Conservation (phyloP, 2,329 filamentous ascomycete species). For the Colletotrichum melonis region DNA sequence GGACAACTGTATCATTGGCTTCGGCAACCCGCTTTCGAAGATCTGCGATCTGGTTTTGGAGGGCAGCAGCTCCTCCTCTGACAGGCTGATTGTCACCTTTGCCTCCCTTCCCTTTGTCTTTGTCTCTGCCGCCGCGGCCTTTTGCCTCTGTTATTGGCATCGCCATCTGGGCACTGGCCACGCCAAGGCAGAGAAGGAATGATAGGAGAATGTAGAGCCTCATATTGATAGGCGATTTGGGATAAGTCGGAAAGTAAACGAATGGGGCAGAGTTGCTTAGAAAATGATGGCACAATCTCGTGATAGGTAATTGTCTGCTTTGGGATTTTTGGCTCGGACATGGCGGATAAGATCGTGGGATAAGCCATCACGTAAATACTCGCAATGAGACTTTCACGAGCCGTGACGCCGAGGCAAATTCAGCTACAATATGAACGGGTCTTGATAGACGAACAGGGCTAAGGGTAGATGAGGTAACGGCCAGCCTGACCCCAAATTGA, state of each 20-base stretch:
- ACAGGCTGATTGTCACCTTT: conserved; percentile 8
- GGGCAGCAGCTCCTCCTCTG: neutral
- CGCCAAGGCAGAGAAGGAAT: conserved; percentile 15
- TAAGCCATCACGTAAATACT: conserved; percentile 24
- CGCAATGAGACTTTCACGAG: conserved; percentile 15
- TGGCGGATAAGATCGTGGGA: neutral
- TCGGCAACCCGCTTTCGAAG: conserved; percentile 1
- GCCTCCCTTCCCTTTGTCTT: neutral
- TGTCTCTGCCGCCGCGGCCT: neutral
- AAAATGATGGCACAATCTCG: neutral
- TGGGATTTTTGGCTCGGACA: neutral
- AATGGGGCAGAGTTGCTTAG: neutral
- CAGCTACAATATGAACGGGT: neutral
- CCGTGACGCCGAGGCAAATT: conserved; percentile 28
- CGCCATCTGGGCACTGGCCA: conserved; percentile 9
- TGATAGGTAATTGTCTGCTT: neutral
- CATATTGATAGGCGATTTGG: conserved; percentile 1
- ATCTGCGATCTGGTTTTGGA: conserved; percentile 8
- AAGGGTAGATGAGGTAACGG: neutral
- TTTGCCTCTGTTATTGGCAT: neutral
- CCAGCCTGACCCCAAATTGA: conserved; percentile 3
- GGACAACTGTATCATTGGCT: conserved; percentile 18
- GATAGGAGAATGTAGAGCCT: conserved; percentile 1
- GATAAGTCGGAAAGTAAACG: neutral
- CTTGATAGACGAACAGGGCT: conserved; percentile 10